These are phyloP conservation scores for Flueggea neowawraea DNA, from an alignment of 441 rosid genomes.

Conservation along the genomic window DNA sequence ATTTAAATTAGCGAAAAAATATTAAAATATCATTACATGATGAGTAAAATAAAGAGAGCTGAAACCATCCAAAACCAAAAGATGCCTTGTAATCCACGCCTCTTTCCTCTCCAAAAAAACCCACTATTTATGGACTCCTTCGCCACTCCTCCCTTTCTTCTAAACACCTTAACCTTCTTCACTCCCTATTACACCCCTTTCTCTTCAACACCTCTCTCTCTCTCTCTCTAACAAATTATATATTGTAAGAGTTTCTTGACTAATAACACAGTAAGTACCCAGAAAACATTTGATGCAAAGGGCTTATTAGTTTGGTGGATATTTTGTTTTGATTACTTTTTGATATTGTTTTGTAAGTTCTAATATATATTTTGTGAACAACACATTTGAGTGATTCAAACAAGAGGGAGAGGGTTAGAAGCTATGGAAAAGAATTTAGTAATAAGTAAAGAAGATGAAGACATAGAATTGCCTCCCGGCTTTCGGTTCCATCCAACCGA, in stretches of 20 bases:
- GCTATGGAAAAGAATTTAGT: conserved; percentile 36
- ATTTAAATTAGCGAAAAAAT: too few relatives aligned
- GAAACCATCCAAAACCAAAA: conserved; percentile 2
- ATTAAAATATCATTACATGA: too few relatives aligned
- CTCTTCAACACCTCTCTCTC: too few relatives aligned
- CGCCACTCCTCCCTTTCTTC: too few relatives aligned
- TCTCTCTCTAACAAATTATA: too few relatives aligned
- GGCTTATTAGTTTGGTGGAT: background rate
- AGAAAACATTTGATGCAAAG: too few relatives aligned
- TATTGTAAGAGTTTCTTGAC: too few relatives aligned
- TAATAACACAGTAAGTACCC: too few relatives aligned
- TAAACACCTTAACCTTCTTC: too few relatives aligned
- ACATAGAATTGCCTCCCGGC: conserved; percentile 86
- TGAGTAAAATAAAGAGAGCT: too few relatives aligned
- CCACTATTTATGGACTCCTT: conserved; percentile 39
- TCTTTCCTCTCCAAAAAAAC: conserved; percentile 32
- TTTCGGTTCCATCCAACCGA: conserved; percentile 95
- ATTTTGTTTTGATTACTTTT: conserved; percentile 6
- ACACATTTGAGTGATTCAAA: background rate
- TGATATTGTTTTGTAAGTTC: background rate
- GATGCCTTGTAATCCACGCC: conserved; percentile 57
- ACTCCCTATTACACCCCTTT: too few relatives aligned
- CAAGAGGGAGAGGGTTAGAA: background rate
- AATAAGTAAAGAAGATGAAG: conserved; percentile 33
- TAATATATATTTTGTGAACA: background rate